Base-by-base conservation (phyloP, 345 rosid species). In the Bruguiera parviflora region DNA sequence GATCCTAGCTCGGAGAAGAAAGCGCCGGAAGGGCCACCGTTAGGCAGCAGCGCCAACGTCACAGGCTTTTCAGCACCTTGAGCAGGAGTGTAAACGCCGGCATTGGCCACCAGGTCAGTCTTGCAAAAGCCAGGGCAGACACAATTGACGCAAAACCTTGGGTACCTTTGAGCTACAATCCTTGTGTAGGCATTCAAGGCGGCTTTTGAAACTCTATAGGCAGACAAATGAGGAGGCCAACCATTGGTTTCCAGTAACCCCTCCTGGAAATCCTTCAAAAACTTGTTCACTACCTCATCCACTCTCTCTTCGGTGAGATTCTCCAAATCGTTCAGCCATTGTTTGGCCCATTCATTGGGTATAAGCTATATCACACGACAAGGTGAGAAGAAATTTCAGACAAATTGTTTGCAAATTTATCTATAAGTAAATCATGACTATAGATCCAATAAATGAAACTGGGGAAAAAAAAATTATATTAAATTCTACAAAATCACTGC, bases 81-180 rank as follows among this genome's bases (percentile, higher is more conserved):
- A 21, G 73, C 47, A 5, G 70, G 67, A 8, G 72, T 53, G 15
- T 71, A 21, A 33, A 37, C 0, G 53, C 87, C 85, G 21, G 7
- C 20, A 51, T 77, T 71, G 73, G 5, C 32, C 31, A 49, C 75
- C 6, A 84, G 65, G 25, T 84, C 79, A 0, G 84, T 84, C 62
- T 71, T 71, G 64, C 74, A 64, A 64, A 29, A 76, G 25, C 83
- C 85, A 6, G 83, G 85, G 53, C 83, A 72, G 13, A 79, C 77
- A 8, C 70, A 63, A 56, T 83, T 83, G 53, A 81, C 59, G 32
- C 47, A 10, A 59, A 81, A 49, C 20, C 49, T 56, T 4, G 73
- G 72, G 28, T 75, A 53, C 49, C 67, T 84, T 56, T 63, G 72
- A 32, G 87, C 80, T n/a, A 84, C 64, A 65, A 84, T 62, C 70